These are phyloP conservation scores for Rhizoclosmatium sp. DNA, from an alignment of 192 early-diverging fungal genomes.

Conservation along the genomic window DNA sequence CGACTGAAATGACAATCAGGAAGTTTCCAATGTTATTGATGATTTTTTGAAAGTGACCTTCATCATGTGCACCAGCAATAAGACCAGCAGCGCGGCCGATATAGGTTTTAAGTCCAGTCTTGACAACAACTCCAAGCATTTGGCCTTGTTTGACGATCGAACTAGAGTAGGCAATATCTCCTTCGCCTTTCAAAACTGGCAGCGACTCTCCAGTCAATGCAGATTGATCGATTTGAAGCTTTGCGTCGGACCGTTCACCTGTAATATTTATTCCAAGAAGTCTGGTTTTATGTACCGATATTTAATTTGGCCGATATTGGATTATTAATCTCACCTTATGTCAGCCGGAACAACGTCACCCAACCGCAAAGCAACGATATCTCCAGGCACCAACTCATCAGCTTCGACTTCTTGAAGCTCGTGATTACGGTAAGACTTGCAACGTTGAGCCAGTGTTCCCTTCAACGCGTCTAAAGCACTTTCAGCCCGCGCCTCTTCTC, in stretches of 20 bases:
- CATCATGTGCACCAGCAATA: slow-evolving; percentile 87
- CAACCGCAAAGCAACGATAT: slow-evolving; percentile 88
- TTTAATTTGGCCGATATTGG: background rate
- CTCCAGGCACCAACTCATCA: slow-evolving; percentile 85
- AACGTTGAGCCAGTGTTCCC: slow-evolving; percentile 90
- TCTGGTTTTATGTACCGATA: too few relatives aligned
- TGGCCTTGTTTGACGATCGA: slow-evolving; percentile 95
- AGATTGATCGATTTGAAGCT: slow-evolving; percentile 89
- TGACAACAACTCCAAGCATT: slow-evolving; percentile 92
- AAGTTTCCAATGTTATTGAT: slow-evolving; percentile 89
- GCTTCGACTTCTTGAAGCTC: slow-evolving; percentile 83
- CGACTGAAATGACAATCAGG: slow-evolving; percentile 73
- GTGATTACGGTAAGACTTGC: slow-evolving; percentile 81
- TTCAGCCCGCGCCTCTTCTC: slow-evolving; percentile 93
- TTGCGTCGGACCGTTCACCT: slow-evolving; percentile 74
- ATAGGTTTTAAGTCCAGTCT: slow-evolving; percentile 91
- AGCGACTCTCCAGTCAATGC: slow-evolving; percentile 94
- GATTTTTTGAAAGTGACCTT: slow-evolving; percentile 93
- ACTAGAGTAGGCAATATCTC: slow-evolving; percentile 87
- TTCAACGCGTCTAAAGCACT: slow-evolving; percentile 92
- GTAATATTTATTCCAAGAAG: slow-evolving; percentile 67
- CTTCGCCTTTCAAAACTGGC: slow-evolving; percentile 85
- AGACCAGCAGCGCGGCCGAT: slow-evolving; percentile 93
- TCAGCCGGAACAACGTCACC: slow-evolving; percentile 97
- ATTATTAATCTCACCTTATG: slow-evolving; percentile 45